Conservation (phyloP, 1,284 basidiomycete species). For the Fomes fomentarius region DNA sequence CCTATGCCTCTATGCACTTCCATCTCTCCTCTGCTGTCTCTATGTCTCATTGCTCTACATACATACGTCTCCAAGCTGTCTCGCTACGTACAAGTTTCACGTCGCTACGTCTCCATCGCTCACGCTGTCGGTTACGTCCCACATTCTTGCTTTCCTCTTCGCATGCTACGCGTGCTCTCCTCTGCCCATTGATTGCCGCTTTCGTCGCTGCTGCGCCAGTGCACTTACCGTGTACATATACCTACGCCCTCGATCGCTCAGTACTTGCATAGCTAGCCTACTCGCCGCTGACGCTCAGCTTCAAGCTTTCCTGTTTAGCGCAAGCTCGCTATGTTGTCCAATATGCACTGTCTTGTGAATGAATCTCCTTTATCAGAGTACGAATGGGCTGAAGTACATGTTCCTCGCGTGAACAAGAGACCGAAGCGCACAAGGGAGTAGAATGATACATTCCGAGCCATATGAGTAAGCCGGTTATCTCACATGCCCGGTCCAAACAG, state of each 20-base stretch:
- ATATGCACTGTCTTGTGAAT: slow-evolving; percentile 14
- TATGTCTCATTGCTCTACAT: slow-evolving; percentile 17
- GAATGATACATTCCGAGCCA: no score
- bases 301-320: slow-evolving; percentile 16
- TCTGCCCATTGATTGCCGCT: slow-evolving; percentile 1
- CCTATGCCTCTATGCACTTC: slow-evolving; percentile 17
- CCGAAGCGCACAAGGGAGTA: no score
- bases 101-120: slow-evolving; percentile 15
- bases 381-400: background rate
- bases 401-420: no score
- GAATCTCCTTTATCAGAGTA: slow-evolving; percentile 7
- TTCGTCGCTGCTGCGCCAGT: slow-evolving; percentile 18
- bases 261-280: slow-evolving; percentile 25
- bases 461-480: no score
- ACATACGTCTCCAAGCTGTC: slow-evolving; percentile 20
- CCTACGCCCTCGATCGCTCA: slow-evolving; percentile 6
- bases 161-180: slow-evolving; percentile 19
- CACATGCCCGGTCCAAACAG: slow-evolving; percentile 63
- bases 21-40: slow-evolving; percentile 7
- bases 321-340: slow-evolving; percentile 22
- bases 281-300: slow-evolving; percentile 13
- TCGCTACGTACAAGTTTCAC: slow-evolving; percentile 14
- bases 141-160: slow-evolving; percentile 12
- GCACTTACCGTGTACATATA: slow-evolving; percentile 8
- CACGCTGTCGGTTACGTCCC: slow-evolving; percentile 20